phyloP scores from a whole-genome alignment of 108 stramenopile species.

The Chaetoceros tenuissimus region DNA sequence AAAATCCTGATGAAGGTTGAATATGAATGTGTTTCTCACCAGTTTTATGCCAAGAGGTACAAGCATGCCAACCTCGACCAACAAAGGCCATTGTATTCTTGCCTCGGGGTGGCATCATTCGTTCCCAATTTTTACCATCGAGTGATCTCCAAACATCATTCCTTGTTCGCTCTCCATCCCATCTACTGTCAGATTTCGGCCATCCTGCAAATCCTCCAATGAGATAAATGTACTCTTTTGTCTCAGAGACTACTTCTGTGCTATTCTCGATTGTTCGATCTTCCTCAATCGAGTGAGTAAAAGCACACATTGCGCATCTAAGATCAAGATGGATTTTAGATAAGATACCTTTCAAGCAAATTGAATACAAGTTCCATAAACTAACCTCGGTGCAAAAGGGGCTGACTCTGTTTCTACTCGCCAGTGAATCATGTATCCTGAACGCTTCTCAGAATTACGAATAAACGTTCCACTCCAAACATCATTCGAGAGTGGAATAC shows the following conservation, averaged over 20 bases:
- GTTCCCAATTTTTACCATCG: slow-evolving; percentile 45
- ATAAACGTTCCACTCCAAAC: slow-evolving; percentile 47
- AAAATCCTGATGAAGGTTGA: slow-evolving; percentile 1
- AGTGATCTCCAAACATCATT: slow-evolving; percentile 51
- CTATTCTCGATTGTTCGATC: background rate
- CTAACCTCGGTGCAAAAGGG: slow-evolving; percentile 26
- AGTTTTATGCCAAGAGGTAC: slow-evolving; percentile 25
- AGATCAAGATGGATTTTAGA: background rate
- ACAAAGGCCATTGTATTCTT: slow-evolving; percentile 29
- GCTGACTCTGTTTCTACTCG: slow-evolving; percentile 9
- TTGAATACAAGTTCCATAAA: no score
- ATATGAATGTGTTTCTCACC: slow-evolving; percentile 9
- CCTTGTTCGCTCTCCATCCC: slow-evolving; percentile 36
- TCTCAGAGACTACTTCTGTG: background rate
- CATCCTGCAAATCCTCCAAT: slow-evolving; percentile 51
- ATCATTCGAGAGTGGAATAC: slow-evolving; percentile 65
- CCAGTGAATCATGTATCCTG: slow-evolving; percentile 26
- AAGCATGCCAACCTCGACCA: slow-evolving; percentile 42
- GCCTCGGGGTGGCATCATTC: slow-evolving; percentile 17
- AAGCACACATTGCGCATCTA: slow-evolving; percentile 22
- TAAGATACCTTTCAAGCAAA: background rate
- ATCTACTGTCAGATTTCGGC: slow-evolving; percentile 21
- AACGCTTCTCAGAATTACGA: slow-evolving; percentile 6
- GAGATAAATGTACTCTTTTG: slow-evolving; percentile 18
- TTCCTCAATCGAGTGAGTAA: slow-evolving; percentile 7